Evolutionary conservation across 805 yeast species (phyloP).

Genomic region (Teunomyces tritomae): DNA sequence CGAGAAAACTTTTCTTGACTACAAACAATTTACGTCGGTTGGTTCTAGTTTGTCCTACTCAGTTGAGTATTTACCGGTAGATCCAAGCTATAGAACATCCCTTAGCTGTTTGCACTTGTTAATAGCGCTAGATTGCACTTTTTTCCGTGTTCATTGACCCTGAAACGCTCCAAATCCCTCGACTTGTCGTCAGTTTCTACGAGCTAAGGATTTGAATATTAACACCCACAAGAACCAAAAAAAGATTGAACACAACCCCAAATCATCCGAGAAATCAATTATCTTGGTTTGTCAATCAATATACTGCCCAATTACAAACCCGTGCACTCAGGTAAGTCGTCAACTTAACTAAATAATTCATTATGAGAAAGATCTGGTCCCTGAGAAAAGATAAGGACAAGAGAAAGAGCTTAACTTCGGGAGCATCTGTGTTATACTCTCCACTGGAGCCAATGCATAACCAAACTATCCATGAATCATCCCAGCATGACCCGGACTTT

Average conservation of each 20-base stretch:
- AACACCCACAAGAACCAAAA: not conserved
- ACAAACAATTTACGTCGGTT: slow-evolving; percentile 1
- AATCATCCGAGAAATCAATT: not conserved
- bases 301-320: not conserved
- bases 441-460: slow-evolving; percentile 8
- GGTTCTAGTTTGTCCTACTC: not conserved
- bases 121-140: not conserved
- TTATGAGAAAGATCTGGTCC: slow-evolving; percentile 29
- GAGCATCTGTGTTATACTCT: not conserved
- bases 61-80: not conserved
- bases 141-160: not conserved
- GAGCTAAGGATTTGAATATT: not conserved
- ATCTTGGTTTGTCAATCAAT: not conserved
- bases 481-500: slow-evolving; percentile 3
- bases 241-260: not conserved
- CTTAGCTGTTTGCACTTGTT: not conserved
- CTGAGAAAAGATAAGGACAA: slow-evolving; percentile 26
- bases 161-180: not conserved
- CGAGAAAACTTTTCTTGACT: slow-evolving; percentile 4
- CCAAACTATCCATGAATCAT: slow-evolving; percentile 4
- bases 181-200: not conserved
- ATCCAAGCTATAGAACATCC: not conserved
- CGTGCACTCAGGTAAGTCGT: not conserved
- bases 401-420: slow-evolving; percentile 16
- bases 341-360: not conserved